Evolutionary conservation across 352 stramenopile species (phyloP), one percentile per base, ranked within the genome.

Genomic region (Phytophthora megakarya): DNA sequence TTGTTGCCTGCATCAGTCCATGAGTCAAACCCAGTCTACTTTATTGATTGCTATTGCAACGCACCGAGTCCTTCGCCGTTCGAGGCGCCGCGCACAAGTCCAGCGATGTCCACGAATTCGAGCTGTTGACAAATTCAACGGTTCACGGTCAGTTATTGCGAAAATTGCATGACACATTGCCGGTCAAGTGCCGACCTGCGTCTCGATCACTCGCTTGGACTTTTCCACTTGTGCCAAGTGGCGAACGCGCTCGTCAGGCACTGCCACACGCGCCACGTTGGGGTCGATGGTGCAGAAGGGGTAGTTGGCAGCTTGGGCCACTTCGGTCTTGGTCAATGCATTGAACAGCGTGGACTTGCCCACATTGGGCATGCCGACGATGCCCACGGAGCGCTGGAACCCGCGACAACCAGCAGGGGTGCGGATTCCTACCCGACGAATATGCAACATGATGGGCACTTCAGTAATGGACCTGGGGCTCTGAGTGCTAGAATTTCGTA

Each of bases 311-410:
- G 87, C 87, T 65, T 92, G 84, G 15, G 84, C 86, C 63, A 92
- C 86, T 60, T 92, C 80, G 4, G 84, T 93, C 73, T 89, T 92
- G 45, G 88, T 94, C 50, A 96, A 65, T 33, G 85, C 84, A 50
- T 96, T 96, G 75, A 96, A 96, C 5, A 96, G 75, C 45, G 88
- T 95, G 1, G 84, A 94, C 58, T 96, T 96, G 55, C 88, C 88
- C 8, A 96, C 86, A 62, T 96, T 96, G 21, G 88, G 88, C 78
- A 96, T 92, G 21, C 88, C 88, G 13, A 96, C 88, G 49, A 96
- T 94, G 39, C 88, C 88, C 23, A 95, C 86, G 8, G 87, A 93
- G 2, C 87, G 84, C 61, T 94, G 85, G 70, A 93, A 92, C 32
- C 50, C 42, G 23, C 84, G 84, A 30, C 49, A 55, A 30, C 56